Conservation (phyloP, 441 rosid genomes). For the Erodium chrysanthum region DNA sequence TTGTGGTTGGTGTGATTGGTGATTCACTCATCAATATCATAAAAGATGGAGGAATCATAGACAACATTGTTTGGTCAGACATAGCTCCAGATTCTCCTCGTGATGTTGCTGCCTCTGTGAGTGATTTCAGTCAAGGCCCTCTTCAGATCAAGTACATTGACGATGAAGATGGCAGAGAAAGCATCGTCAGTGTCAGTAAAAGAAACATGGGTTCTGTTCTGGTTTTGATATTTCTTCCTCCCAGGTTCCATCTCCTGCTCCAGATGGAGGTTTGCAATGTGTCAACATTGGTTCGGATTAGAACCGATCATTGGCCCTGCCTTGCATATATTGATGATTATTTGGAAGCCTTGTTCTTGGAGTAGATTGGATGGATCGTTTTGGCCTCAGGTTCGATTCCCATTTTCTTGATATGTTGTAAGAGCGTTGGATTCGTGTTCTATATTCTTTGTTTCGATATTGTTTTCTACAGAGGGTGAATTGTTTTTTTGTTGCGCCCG, state of each 20-base stretch:
- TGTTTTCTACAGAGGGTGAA: neutral
- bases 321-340: constrained; percentile 86
- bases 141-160: constrained; percentile 63
- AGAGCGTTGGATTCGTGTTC: neutral
- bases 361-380: constrained; percentile 13
- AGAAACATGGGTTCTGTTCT: constrained; percentile 57
- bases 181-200: constrained; percentile 28
- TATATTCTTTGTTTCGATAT: too few relatives aligned
- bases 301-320: constrained; percentile 98
- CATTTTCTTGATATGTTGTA: neutral
- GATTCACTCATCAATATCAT: constrained; percentile 55
- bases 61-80: constrained; percentile 48
- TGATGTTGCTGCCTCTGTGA: constrained; percentile 19
- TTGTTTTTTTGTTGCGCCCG: neutral
- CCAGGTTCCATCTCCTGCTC: constrained; percentile 78
- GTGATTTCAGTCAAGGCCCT: constrained; percentile 30
- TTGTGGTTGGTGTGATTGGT: constrained; percentile 60
- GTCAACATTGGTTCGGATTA: constrained; percentile 71
- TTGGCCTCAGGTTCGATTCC: too few relatives aligned
- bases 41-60: constrained; percentile 54
- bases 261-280: constrained; percentile 73
- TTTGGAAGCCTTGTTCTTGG: constrained; percentile 65
- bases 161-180: constrained; percentile 40
- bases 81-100: constrained; percentile 25
- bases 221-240: constrained; percentile 74